Percentiles rank a stretch among this genome's conserved stretches.
These are phyloP conservation scores for Rubroboletus pulcherrimus DNA, from an alignment of 768 basidiomycete genomes.

Conservation along the genomic window DNA sequence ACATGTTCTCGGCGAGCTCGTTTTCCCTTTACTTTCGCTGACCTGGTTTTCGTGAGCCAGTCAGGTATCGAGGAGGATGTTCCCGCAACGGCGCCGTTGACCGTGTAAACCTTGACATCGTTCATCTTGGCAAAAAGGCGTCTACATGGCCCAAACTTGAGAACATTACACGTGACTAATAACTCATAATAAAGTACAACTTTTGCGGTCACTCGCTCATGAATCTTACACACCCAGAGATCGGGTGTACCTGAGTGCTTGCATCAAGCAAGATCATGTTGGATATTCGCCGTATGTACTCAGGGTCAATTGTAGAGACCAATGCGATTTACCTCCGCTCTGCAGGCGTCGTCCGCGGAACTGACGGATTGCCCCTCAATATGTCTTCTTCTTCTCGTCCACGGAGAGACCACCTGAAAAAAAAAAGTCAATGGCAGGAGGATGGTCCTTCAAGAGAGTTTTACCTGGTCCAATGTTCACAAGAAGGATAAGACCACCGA, in stretches of 20 bases:
- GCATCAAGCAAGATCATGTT: slow-evolving; percentile 14
- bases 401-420: slow-evolving; percentile 83
- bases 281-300: slow-evolving; percentile 21
- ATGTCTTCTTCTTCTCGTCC: slow-evolving; percentile 99
- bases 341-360: neutral
- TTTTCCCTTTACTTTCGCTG: slow-evolving; percentile 52
- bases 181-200: no score
- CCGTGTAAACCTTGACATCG: slow-evolving; percentile 86
- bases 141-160: neutral
- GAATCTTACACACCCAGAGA: neutral
- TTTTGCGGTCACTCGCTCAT: neutral
- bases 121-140: slow-evolving; percentile 18
- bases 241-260: neutral
- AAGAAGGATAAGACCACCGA: slow-evolving; percentile 93
- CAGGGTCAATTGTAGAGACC: slow-evolving; percentile 5
- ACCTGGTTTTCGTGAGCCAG: slow-evolving; percentile 80
- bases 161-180: slow-evolving; percentile 17
- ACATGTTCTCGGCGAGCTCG: slow-evolving; percentile 66
- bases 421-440: neutral
- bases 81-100: slow-evolving; percentile 86
- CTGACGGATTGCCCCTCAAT: slow-evolving; percentile 33
- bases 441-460: slow-evolving; percentile 9
- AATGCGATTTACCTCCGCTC: slow-evolving; percentile 6
- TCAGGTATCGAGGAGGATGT: slow-evolving; percentile 92
- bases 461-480: slow-evolving; percentile 97